Percentiles rank a stretch among this genome's conserved stretches.
phyloP scores from a whole-genome alignment of 768 basidiomycete species.

The Gelatoporia subvermispora region DNA sequence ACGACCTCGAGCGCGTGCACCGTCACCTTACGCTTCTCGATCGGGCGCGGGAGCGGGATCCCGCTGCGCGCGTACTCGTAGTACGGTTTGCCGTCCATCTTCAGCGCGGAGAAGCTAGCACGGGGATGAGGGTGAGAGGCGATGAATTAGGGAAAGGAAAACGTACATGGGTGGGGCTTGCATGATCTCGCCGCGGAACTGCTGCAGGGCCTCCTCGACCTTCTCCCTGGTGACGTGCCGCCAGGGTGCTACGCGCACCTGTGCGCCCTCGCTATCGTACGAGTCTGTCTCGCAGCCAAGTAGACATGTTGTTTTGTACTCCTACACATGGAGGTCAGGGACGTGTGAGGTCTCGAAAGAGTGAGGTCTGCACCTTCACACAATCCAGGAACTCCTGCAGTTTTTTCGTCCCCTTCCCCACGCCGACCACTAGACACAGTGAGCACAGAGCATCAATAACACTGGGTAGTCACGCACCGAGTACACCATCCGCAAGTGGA shows the following conservation, averaged over 20 bases:
- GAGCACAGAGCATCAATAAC: neutral
- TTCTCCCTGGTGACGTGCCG: conserved; percentile 75
- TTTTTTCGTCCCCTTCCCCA: conserved; percentile 87
- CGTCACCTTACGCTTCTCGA: conserved; percentile 78
- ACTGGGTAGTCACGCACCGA: conserved; percentile 12
- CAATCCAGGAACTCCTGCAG: conserved; percentile 81
- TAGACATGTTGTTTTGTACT: conserved; percentile 86
- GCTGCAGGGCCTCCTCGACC: conserved; percentile 61
- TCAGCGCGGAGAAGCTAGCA: conserved; percentile 94
- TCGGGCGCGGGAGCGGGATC: conserved; percentile 90
- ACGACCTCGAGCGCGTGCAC: conserved; percentile 77
- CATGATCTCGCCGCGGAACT: conserved; percentile 82
- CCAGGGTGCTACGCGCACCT: conserved; percentile 75
- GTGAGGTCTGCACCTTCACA: conserved; percentile 63
- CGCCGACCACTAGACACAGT: conserved; percentile 65
- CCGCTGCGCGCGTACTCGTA: conserved; percentile 94
- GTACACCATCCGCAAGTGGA: conserved; percentile 83
- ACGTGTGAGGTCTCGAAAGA: conserved; percentile 1
- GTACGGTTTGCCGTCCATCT: conserved; percentile 95
- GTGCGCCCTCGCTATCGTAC: conserved; percentile 86
- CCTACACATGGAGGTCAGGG: conserved; percentile 40
- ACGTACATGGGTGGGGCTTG: conserved; percentile 90
- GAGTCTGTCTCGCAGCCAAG: conserved; percentile 94
- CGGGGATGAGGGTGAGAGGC: conserved; percentile 3
- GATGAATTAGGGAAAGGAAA: conserved; percentile 1